Evolutionary conservation across 805 yeast species (phyloP), one percentile per base, ranked within the genome.

Genomic region (Sugiyamaella marilandica): DNA sequence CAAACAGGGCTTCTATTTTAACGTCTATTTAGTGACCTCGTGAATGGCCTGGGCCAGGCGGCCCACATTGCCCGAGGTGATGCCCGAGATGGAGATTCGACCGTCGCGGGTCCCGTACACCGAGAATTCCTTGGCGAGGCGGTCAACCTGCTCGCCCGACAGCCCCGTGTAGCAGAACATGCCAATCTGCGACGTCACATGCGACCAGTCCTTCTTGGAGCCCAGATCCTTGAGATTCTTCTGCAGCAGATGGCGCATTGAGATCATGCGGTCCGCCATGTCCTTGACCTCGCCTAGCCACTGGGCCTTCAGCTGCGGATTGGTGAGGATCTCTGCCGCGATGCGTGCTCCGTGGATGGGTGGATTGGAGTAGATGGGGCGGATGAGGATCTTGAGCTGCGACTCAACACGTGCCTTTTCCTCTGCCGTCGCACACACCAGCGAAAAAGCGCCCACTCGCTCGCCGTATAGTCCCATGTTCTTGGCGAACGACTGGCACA

Each of bases 401-500:
- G 94, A 87, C 72, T 76, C 90, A 62, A 83, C 79, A 24, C 69
- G 71, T 56, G 78, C 77, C 55, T 61, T 65, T 56, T 67, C 75
- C 63, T 75, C 78, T 58, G 66, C 73, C 52, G 76, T 67, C 13
- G 75, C 80, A 41, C 78, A 76, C 26, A 79, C 71, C 31, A 79
- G 72, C 48, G 85, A 81, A 59, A 90, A 74, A 10, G 96, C 87
- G 7, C 97, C 97, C 41, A 87, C 87, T 67, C 98, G 82, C 74
- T 92, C 97, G 64, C 97, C 97, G 69, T 91, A 91, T 63, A 91
- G 80, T 36, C 98, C 98, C 82, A 88, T 84, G 71, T 91, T 91
- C 70, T 91, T 91, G 54, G 97, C 95, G 72, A 91, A 91, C 5
- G 96, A 87, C 71, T 91, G 98, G 66, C 96, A 85, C 52, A 91